Percentiles rank a stretch among this genome's conserved stretches.
Conservation (phyloP, 306 rosid species). For the Lathyrus sativus region DNA sequence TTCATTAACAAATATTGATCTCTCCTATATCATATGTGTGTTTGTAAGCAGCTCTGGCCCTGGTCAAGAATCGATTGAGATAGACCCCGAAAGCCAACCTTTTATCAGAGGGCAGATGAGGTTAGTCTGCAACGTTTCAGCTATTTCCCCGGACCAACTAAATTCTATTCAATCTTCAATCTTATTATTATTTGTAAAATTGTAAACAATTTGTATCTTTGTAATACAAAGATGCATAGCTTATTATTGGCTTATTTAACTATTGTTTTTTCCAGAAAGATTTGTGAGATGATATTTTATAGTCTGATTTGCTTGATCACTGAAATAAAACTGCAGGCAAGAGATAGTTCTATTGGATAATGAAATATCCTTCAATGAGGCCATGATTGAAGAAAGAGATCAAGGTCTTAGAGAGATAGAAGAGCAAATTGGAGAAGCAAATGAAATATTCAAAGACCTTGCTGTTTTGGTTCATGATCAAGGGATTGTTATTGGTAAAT, state of each 20-base stretch:
- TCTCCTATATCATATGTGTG: conserved; percentile 21
- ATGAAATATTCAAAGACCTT: conserved; percentile 79
- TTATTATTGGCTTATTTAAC: conserved; percentile 9
- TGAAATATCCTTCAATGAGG: conserved; percentile 76
- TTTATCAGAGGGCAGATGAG: conserved; percentile 59
- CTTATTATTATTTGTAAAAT: conserved; percentile 8
- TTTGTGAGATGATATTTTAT: conserved; percentile 1
- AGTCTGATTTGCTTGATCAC: conserved; percentile 35
- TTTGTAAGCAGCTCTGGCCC: conserved; percentile 50
- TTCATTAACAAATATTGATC: conserved; percentile 5
- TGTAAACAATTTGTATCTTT: conserved; percentile 3
- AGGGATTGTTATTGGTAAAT: conserved; percentile 72
- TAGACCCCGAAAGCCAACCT: conserved; percentile 61
- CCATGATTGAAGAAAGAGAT: conserved; percentile 86
- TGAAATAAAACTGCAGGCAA: conserved; percentile 57
- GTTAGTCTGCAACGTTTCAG: conserved; percentile 42
- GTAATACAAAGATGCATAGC: background rate
- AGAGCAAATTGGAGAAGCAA: conserved; percentile 73
- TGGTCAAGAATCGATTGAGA: conserved; percentile 44
- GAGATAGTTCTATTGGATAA: conserved; percentile 61
- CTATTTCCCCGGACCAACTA: conserved; percentile 8
- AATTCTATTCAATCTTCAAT: conserved; percentile 12
- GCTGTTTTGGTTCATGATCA: conserved; percentile 89
- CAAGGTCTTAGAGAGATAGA: conserved; percentile 72
- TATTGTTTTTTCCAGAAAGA: conserved; percentile 6